phyloP scores from a whole-genome alignment of 345 rosid species.

The Eucalyptus tenuipes region DNA sequence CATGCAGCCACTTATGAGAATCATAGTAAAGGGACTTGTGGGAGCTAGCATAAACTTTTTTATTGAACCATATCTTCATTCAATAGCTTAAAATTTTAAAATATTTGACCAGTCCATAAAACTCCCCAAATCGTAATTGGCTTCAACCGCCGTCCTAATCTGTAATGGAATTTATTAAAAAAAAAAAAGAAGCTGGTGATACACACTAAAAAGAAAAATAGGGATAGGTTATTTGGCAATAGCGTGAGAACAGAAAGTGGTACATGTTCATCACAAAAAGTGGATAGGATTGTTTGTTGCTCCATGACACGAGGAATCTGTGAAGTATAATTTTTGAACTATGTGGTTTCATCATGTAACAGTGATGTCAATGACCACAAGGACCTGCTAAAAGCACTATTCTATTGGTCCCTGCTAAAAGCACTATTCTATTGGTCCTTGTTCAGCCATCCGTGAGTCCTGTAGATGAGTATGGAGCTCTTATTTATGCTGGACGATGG shows the following conservation, averaged over 20 bases:
- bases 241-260: neutral
- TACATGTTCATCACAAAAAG: neutral
- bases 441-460: slow-evolving; percentile 55
- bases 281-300: neutral
- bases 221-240: neutral
- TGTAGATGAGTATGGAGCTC: slow-evolving; percentile 78
- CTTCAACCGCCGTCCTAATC: neutral
- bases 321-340: neutral
- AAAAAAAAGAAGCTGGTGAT: neutral
- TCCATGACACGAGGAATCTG: neutral
- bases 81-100: neutral
- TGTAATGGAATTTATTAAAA: neutral
- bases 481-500: slow-evolving; percentile 93
- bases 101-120: neutral
- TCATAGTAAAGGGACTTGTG: neutral
- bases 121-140: neutral
- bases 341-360: neutral
- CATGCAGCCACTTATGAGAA: neutral
- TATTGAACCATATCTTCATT: neutral
- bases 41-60: neutral
- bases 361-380: neutral
- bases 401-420: neutral
- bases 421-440: neutral
- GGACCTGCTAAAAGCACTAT: neutral
- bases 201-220: neutral